Evolutionary conservation across 2,329 filamentous ascomycete genomes (phyloP), one percentile per base, ranked within the genome.

Genomic region (Cladosporium phlei): DNA sequence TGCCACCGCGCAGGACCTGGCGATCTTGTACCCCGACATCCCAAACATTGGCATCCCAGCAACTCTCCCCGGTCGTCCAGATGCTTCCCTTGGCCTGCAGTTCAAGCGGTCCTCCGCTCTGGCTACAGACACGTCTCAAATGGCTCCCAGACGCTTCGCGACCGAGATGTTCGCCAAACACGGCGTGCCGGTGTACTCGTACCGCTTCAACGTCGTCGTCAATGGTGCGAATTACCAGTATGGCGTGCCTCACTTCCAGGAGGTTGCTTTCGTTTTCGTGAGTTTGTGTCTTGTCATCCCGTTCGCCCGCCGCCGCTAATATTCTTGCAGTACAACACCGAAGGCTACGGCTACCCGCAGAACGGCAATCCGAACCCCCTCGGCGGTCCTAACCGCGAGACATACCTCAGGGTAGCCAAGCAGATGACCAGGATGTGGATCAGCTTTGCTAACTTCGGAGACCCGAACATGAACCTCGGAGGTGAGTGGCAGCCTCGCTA

Each of bases 351-450:
- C 1, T 77, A 74, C 48, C 68, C 73, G 1, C 50, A 63, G 34
- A 57, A 59, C 17, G 52, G 55, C n/a, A 55, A 58, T 25, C 54
- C 58, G 21, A 55, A 60, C 32, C 50, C 57, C 2, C 11, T 57
- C 3, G 54, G 56, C 8, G 58, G 57, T 4, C 28, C 39, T 2
- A 47, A 54, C 9, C 45, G 55, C 14, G 56, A 68, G 40, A 67
- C 66, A 2, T 74, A 69, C 49, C 48, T 63, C 9, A 53, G 62
- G 4, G 61, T 79, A 17, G 70, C 73, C 12, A 59, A 69, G 33
- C 58, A 72, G 53, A 78, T 79, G 71, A 68, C 67, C 37, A 63
- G 66, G 39, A 73, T 73, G 66, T 79, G 76, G 76, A 69, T 72
- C 19, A 66, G 65, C 3, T 79, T 78, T 52, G 67, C 77, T 40